Conservation (phyloP, 2,329 filamentous ascomycete genomes). For the Aspergillus carbonarius region DNA sequence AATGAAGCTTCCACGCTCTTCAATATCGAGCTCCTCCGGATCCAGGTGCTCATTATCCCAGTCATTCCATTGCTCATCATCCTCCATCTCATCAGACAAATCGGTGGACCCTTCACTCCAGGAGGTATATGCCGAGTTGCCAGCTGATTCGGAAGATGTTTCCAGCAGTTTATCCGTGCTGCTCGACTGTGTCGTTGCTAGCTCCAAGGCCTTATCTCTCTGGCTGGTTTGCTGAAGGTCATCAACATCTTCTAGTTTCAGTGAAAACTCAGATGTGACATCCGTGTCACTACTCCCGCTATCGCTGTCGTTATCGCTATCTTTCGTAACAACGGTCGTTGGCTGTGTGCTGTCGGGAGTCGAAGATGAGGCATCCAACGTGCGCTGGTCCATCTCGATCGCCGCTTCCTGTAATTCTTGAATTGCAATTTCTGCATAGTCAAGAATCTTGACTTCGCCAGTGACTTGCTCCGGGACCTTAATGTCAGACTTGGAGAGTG, state of each 20-base stretch:
- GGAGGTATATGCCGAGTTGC: slow-evolving; percentile 1
- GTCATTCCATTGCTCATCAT: slow-evolving; percentile 4
- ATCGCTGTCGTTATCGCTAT: not conserved
- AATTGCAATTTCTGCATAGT: not conserved
- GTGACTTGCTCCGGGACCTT: not conserved
- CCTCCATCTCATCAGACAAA: not conserved
- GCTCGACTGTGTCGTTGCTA: not conserved
- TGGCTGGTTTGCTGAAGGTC: not conserved
- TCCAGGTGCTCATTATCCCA: not conserved
- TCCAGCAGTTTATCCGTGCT: not conserved
- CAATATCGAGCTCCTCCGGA: not conserved
- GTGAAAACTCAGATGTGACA: not conserved
- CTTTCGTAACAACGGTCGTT: not conserved
- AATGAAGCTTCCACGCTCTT: not conserved
- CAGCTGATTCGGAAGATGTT: not conserved
- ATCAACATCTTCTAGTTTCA: not conserved
- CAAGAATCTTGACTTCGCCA: not conserved
- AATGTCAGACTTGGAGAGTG: not conserved
- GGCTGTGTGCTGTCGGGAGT: not conserved
- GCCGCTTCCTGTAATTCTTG: not conserved
- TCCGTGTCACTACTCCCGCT: not conserved
- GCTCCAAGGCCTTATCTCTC: not conserved
- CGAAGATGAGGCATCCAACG: not conserved
- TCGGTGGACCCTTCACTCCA: slow-evolving; percentile 3
- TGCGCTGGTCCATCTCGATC: not conserved